These are phyloP conservation scores for Calamus simplicifolius DNA, from an alignment of 176 grass and related monocot species.

Conservation along the genomic window DNA sequence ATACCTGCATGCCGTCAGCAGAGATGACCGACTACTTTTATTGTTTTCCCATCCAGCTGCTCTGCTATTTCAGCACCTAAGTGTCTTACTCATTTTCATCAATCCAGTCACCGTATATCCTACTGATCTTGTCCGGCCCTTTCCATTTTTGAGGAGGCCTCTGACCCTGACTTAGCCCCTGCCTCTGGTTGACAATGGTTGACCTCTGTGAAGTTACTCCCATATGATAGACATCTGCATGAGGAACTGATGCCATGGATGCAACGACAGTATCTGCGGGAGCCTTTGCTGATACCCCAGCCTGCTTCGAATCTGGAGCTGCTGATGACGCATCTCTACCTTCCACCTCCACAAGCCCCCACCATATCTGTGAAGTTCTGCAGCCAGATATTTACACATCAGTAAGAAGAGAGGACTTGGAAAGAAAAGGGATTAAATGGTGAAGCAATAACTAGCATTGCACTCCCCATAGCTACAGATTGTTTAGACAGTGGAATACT, in stretches of 20 bases:
- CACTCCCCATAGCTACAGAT: too few species aligned
- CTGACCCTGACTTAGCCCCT: slow-evolving; percentile 42
- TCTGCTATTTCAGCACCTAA: too few species aligned
- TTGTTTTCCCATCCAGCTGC: too few species aligned
- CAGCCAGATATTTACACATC: background rate
- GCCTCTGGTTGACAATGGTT: slow-evolving; percentile 43
- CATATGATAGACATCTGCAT: slow-evolving; percentile 66
- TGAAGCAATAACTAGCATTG: too few species aligned
- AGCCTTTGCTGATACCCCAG: slow-evolving; percentile 35
- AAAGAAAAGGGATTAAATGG: too few species aligned
- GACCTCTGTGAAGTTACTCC: slow-evolving; percentile 52
- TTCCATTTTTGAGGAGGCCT: slow-evolving; percentile 92
- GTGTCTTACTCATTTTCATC: slow-evolving; percentile 69
- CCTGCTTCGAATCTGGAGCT: slow-evolving; percentile 58
- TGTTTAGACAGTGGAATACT: too few species aligned
- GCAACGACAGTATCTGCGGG: slow-evolving; percentile 25
- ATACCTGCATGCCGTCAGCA: too few species aligned
- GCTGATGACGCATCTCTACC: slow-evolving; percentile 36
- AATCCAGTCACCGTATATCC: slow-evolving; percentile 94
- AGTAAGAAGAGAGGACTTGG: background rate
- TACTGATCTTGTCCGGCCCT: slow-evolving; percentile 90
- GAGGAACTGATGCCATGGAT: slow-evolving; percentile 25
- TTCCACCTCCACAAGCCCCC: slow-evolving; percentile 65
- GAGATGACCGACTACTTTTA: too few species aligned
- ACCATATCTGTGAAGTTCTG: slow-evolving; percentile 94